phyloP scores from a whole-genome alignment of 129 eudicot genomes.

The Tanacetum coccineum region DNA sequence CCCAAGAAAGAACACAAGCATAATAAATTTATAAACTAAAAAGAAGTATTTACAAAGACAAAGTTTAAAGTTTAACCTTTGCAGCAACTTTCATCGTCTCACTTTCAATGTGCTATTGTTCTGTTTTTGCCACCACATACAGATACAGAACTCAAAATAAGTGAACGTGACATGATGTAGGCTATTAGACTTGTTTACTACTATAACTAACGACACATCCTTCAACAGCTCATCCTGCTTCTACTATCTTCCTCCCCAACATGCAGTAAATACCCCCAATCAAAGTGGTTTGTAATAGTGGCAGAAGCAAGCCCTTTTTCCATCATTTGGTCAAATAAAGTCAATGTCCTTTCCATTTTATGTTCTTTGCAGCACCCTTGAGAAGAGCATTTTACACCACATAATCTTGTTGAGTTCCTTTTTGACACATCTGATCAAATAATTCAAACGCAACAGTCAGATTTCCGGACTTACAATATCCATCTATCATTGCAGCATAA shows the following conservation, averaged over 20 bases:
- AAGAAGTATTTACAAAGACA: too few species aligned
- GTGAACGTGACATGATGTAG: constrained; percentile 39
- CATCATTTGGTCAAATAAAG: constrained; percentile 47
- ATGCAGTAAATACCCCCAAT: constrained; percentile 75
- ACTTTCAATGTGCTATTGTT: not conserved
- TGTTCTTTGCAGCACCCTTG: constrained; percentile 73
- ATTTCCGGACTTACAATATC: constrained; percentile 64
- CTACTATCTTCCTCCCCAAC: constrained; percentile 50
- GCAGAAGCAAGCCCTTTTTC: constrained; percentile 54
- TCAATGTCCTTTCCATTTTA: constrained; percentile 54
- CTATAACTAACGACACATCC: too few species aligned
- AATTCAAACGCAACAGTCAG: too few species aligned
- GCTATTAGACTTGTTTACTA: too few species aligned
- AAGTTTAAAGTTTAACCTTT: too few species aligned
- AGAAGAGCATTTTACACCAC: constrained; percentile 59
- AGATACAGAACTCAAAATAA: too few species aligned
- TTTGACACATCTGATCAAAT: too few species aligned
- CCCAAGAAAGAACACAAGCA: too few species aligned
- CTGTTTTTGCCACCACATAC: too few species aligned
- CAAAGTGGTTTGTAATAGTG: constrained; percentile 64
- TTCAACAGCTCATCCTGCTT: constrained; percentile 65
- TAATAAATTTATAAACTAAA: too few species aligned
- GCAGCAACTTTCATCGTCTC: not conserved
- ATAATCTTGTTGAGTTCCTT: too few species aligned
- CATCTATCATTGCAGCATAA: constrained; percentile 73